A percentile compares a stretch with the other conserved stretches of the same genome.
These are phyloP conservation scores for Xerocomus spinulosus DNA, from an alignment of 768 basidiomycete genomes.

Conservation along the genomic window DNA sequence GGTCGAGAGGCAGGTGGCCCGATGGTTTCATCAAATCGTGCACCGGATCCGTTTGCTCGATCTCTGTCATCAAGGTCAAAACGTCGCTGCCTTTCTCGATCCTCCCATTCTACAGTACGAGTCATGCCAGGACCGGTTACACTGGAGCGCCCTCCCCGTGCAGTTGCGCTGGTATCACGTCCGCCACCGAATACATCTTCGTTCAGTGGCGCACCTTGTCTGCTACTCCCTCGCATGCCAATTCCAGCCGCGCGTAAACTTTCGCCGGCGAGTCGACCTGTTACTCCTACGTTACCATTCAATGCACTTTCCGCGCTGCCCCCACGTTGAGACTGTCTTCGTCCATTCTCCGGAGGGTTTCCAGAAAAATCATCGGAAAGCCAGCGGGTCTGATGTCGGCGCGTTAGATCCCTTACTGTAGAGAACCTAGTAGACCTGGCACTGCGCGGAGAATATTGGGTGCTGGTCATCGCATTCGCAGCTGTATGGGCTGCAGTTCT, in stretches of 20 bases:
- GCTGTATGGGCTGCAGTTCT: slow-evolving; percentile 24
- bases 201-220: slow-evolving; percentile 24
- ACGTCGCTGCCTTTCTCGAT: slow-evolving; percentile 19
- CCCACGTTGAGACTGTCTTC: slow-evolving; percentile 52
- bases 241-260: slow-evolving; percentile 69
- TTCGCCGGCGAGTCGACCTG: slow-evolving; percentile 58
- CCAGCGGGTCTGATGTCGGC: slow-evolving; percentile 52
- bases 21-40: slow-evolving; percentile 16
- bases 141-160: slow-evolving; percentile 16
- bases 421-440: slow-evolving; percentile 36
- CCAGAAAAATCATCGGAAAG: slow-evolving; percentile 44
- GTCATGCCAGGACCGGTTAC: slow-evolving; percentile 1
- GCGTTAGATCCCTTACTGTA: slow-evolving; percentile 45
- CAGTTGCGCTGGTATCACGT: slow-evolving; percentile 15
- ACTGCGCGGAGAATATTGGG: slow-evolving; percentile 29
- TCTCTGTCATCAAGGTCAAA: slow-evolving; percentile 17
- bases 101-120: slow-evolving; percentile 24
- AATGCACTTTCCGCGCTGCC: slow-evolving; percentile 71
- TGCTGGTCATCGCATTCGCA: slow-evolving; percentile 14
- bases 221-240: slow-evolving; percentile 33
- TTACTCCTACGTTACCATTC: slow-evolving; percentile 37
- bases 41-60: slow-evolving; percentile 21
- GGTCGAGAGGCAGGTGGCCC: slow-evolving; percentile 17
- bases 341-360: slow-evolving; percentile 32
- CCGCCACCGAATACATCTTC: slow-evolving; percentile 36